These are phyloP conservation scores for Elongisporangium prolatum DNA, from an alignment of 352 stramenopile species.

Conservation along the genomic window DNA sequence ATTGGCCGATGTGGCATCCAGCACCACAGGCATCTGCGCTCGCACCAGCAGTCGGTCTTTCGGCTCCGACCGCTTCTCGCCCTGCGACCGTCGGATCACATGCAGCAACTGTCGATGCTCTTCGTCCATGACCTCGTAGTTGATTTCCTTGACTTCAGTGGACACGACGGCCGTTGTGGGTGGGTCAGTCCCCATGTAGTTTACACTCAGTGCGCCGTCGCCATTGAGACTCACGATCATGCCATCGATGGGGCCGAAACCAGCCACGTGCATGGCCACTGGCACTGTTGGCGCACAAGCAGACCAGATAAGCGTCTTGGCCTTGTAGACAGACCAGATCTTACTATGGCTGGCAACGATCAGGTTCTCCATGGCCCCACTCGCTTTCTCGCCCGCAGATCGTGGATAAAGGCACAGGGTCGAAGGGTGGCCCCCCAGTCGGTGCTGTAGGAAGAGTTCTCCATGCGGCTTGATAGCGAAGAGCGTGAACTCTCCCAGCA, in stretches of 20 bases:
- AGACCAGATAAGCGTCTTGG: conserved; percentile 78
- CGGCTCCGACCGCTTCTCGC: conserved; percentile 53
- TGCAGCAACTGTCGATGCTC: conserved; percentile 85
- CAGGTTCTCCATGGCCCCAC: conserved; percentile 54
- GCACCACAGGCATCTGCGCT: conserved; percentile 57
- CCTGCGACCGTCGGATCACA: conserved; percentile 77
- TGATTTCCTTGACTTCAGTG: conserved; percentile 75
- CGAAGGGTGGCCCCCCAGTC: conserved; percentile 65
- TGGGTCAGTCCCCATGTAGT: conserved; percentile 89
- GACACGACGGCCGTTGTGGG: conserved; percentile 68
- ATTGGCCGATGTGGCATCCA: conserved; percentile 40
- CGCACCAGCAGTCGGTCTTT: conserved; percentile 77
- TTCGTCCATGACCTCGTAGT: conserved; percentile 90
- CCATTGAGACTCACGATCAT: conserved; percentile 82
- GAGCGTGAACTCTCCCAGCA: conserved; percentile 76
- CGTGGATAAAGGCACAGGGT: conserved; percentile 55
- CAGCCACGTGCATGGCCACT: conserved; percentile 55
- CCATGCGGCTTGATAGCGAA: conserved; percentile 76
- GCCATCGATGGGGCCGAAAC: conserved; percentile 68
- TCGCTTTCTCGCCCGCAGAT: conserved; percentile 9
- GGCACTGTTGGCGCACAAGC: conserved; percentile 50
- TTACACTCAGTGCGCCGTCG: conserved; percentile 67
- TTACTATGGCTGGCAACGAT: conserved; percentile 71
- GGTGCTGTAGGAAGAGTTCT: conserved; percentile 76
- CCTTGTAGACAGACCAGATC: conserved; percentile 76